Conservation (phyloP, 73 alveolate species). For the Uronychia binucleata region DNA sequence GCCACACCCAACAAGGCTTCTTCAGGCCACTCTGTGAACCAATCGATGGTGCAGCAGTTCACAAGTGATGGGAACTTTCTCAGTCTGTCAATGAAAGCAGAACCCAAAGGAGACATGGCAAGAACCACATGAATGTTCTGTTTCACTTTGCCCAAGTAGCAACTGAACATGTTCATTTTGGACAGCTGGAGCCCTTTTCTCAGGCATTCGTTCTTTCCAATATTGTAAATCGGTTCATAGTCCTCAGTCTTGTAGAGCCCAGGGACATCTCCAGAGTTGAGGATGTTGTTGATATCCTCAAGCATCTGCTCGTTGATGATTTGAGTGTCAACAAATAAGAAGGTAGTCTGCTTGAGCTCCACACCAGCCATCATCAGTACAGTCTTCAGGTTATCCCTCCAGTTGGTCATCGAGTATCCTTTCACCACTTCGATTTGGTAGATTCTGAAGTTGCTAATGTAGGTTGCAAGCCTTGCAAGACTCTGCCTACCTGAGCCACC, state of each 20-base stretch:
- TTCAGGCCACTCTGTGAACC: slow-evolving; percentile 97
- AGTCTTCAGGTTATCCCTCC: slow-evolving; percentile 64
- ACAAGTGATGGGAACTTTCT: slow-evolving; percentile 99
- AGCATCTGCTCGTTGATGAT: slow-evolving; percentile 91
- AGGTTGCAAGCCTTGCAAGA: slow-evolving; percentile 96
- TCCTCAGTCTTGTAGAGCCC: slow-evolving; percentile 92
- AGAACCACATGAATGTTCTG: slow-evolving; percentile 95
- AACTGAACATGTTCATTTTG: slow-evolving; percentile 71
- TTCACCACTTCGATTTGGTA: slow-evolving; percentile 66
- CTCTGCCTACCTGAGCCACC: slow-evolving; percentile 99
- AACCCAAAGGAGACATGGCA: slow-evolving; percentile 99
- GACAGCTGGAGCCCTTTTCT: slow-evolving; percentile 65
- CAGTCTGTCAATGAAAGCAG: slow-evolving; percentile 92
- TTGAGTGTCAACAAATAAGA: slow-evolving; percentile 74
- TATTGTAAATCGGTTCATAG: slow-evolving; percentile 80
- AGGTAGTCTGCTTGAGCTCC: slow-evolving; percentile 59
- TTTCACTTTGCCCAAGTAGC: slow-evolving; percentile 88
- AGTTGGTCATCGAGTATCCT: slow-evolving; percentile 52
- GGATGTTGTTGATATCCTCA: slow-evolving; percentile 94
- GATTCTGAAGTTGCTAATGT: slow-evolving; percentile 81
- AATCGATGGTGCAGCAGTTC: slow-evolving; percentile 96
- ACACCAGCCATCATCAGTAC: slow-evolving; percentile 70
- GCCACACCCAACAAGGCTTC: slow-evolving; percentile 95
- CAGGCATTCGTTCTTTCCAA: slow-evolving; percentile 76
- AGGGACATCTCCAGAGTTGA: slow-evolving; percentile 96